Conservation (phyloP, 1,284 basidiomycete species). For the Naganishia sp. region DNA sequence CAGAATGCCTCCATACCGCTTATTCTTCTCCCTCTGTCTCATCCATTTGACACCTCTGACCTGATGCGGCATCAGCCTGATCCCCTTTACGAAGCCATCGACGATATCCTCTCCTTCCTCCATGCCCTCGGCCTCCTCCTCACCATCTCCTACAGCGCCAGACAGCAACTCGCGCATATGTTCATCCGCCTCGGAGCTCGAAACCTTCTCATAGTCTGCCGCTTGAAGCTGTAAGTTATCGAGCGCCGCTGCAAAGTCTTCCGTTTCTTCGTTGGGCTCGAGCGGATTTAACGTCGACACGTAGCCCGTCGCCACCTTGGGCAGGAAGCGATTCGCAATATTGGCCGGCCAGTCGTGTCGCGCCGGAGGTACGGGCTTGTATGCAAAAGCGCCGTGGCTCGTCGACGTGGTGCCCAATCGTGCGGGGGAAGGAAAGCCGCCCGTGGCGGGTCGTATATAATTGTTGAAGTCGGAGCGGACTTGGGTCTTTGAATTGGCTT, state of each 20-base stretch:
- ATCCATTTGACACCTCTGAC: conserved; percentile 81
- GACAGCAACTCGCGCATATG: conserved; percentile 58
- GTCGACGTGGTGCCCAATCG: neutral
- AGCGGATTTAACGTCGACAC: no score
- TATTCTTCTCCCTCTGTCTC: conserved; percentile 75
- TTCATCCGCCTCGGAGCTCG: conserved; percentile 58
- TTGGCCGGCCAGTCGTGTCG: conserved; percentile 23
- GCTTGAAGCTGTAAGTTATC: conserved; percentile 22
- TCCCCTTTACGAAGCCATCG: conserved; percentile 68
- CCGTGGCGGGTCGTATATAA: conserved; percentile 27
- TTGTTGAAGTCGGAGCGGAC: conserved; percentile 14
- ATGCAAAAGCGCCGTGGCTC: neutral
- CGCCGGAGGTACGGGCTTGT: neutral
- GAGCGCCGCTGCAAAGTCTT: conserved; percentile 29
- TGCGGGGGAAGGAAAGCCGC: conserved; percentile 26
- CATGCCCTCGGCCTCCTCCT: conserved; percentile 52
- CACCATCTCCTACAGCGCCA: conserved; percentile 53
- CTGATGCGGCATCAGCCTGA: conserved; percentile 81
- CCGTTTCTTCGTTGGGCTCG: conserved; percentile 25
- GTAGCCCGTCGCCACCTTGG: neutral
- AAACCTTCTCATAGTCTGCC: conserved; percentile 32
- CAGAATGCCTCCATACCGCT: conserved; percentile 80
- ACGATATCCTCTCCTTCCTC: conserved; percentile 65
- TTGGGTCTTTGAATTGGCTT: neutral
- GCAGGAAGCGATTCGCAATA: conserved; percentile 7